Evolutionary conservation across 176 grass and related monocot species (phyloP), one percentile per base, ranked within the genome.

Genomic region (Lolium rigidum): DNA sequence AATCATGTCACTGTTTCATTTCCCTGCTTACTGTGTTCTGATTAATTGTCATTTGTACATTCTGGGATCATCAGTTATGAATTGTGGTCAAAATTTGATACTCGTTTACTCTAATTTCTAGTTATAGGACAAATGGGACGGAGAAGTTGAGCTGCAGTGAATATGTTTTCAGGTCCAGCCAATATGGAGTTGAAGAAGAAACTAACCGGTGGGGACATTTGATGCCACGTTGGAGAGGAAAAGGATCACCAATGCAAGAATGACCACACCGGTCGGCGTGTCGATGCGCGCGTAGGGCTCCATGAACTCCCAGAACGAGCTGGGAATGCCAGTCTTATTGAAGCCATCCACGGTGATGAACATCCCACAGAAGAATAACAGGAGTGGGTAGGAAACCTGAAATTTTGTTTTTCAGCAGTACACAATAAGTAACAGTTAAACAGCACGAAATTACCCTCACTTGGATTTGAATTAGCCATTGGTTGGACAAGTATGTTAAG

Each of bases 341-440:
- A 98, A 98, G 13, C 95, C 95, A 1, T 95, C 93, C 2, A 98
- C 95, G 4, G 95, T 98, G 59, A 98, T 95, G 92, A 98, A 98
- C 95, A 98, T 98, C 2, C 95, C 95, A 54, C 93, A 95, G 82
- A 98, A 98, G 89, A 98, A 98, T 48, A 98, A 80, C 62, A 98
- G 24, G 68, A 98, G 78, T 9, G 93, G 92, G 38, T 98, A 98
- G 0, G 95, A 98, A 6, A 98, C 95, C 94, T 96, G 80, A 26
- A 80, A 13, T 26, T 76, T 54, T 35, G 26, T 2, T 49, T 37
- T 57, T 24, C 20, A 48, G 75, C 24, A 71, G 31, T 26, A 89
- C 25, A 48, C 9, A 61, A 10, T 60, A 31, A 83, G 43, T 15
- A 47, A 46, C 66, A 82, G 0, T 52, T 59, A 5, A 56, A 64